Conservation (phyloP, 192 early-diverging fungal genomes). For the Borealophlyctis nickersoniae region DNA sequence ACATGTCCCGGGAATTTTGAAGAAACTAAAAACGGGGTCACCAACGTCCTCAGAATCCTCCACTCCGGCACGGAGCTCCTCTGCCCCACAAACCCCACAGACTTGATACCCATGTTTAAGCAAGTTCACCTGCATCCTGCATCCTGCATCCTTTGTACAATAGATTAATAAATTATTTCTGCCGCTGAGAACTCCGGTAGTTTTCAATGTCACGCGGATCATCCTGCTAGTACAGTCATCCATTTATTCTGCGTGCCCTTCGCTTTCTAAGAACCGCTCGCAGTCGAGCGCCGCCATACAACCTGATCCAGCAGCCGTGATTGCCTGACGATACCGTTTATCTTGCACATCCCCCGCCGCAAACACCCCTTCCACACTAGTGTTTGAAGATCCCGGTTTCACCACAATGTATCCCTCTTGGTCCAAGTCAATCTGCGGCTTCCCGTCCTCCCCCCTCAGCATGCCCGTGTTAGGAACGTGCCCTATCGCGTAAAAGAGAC, state of each 20-base stretch:
- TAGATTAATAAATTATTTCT: no score
- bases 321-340: constrained; percentile 92
- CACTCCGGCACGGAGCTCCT: background rate
- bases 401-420: constrained; percentile 86
- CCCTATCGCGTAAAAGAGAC: constrained; percentile 98
- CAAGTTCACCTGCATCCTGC: no score
- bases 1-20: background rate
- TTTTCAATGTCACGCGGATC: no score
- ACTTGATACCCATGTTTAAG: no score
- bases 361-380: constrained; percentile 90
- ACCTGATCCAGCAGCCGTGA: constrained; percentile 88
- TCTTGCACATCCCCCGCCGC: constrained; percentile 98
- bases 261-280: constrained; percentile 86
- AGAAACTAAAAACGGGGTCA: background rate
- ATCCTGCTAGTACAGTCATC: background rate
- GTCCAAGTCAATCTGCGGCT: constrained; percentile 78
- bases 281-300: constrained; percentile 98
- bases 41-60: background rate
- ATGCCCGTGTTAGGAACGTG: constrained; percentile 76
- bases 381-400: constrained; percentile 64
- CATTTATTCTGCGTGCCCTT: constrained; percentile 15
- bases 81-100: no score
- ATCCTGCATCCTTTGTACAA: no score
- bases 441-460: constrained; percentile 25
- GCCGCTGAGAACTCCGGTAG: no score